These are phyloP conservation scores for Aspergillus chevalieri DNA, from an alignment of 2,329 filamentous ascomycete species.

Conservation along the genomic window DNA sequence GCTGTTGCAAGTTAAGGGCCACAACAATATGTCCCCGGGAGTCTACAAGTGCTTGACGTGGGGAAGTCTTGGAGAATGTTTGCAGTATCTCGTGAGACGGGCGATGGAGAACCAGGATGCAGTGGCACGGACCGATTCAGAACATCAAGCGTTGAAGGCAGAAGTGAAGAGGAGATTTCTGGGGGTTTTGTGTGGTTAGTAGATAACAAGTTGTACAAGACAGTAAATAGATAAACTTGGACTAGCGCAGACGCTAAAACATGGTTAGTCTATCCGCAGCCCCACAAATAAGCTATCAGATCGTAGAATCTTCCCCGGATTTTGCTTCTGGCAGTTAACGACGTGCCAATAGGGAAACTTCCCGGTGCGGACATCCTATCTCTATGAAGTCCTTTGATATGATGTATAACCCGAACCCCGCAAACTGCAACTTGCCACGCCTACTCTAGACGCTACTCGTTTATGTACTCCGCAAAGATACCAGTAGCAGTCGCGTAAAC, in stretches of 20 bases:
- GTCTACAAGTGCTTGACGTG: constrained; percentile 54
- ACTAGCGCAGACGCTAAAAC: background rate
- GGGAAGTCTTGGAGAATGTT: constrained; percentile 63
- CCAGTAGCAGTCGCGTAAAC: no score
- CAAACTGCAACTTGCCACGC: no score
- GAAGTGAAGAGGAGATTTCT: constrained; percentile 9
- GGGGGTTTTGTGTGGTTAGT: background rate
- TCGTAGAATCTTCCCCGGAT: background rate
- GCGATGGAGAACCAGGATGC: constrained; percentile 58
- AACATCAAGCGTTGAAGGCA: constrained; percentile 24
- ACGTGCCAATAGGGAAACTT: no score
- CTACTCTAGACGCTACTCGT: no score
- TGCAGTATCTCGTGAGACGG: constrained; percentile 62
- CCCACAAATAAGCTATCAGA: background rate
- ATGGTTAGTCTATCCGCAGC: background rate
- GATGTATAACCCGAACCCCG: no score
- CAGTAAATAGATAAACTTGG: background rate
- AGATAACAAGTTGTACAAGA: no score
- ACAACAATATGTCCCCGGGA: constrained; percentile 22
- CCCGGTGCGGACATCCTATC: no score
- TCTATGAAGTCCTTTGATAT: no score
- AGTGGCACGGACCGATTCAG: constrained; percentile 46
- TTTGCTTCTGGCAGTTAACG: background rate
- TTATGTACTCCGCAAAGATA: no score
- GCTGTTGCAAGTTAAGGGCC: constrained; percentile 41